phyloP scores from a whole-genome alignment of 495 filamentous ascomycete species.

The Penicillium ucsense region DNA sequence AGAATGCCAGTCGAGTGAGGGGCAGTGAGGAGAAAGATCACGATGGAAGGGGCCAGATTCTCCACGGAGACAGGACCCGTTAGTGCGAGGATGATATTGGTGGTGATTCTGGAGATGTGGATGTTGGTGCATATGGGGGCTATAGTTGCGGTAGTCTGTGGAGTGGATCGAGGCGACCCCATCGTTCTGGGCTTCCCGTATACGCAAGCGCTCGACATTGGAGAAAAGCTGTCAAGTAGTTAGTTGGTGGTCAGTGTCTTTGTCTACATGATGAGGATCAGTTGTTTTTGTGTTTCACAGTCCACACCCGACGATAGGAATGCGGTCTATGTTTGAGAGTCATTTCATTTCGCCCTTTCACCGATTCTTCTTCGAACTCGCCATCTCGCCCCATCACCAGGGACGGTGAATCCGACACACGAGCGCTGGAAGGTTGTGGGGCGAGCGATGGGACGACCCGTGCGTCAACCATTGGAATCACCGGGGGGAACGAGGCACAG shows the following conservation, averaged over 20 bases:
- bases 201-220: conserved; percentile 30
- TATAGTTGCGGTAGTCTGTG: conserved; percentile 11
- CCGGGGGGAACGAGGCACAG: too few relatives aligned
- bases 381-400: too few relatives aligned
- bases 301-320: too few relatives aligned
- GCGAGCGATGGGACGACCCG: too few relatives aligned
- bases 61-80: conserved; percentile 7
- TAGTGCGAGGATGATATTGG: conserved; percentile 12
- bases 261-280: conserved; percentile 4
- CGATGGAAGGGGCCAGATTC: conserved; percentile 7
- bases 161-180: conserved; percentile 11
- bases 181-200: conserved; percentile 23
- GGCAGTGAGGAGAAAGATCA: not conserved
- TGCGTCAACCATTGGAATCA: too few relatives aligned
- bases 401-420: too few relatives aligned
- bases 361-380: too few relatives aligned
- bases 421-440: too few relatives aligned
- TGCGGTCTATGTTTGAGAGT: too few relatives aligned
- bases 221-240: conserved; percentile 25
- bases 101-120: too few relatives aligned
- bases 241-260: conserved; percentile 6
- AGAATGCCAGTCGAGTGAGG: not conserved
- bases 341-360: too few relatives aligned
- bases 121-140: not conserved
- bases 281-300: not conserved